These are phyloP conservation scores for Malbranchea zuffiana DNA, from an alignment of 2,329 filamentous ascomycete genomes.

Conservation along the genomic window DNA sequence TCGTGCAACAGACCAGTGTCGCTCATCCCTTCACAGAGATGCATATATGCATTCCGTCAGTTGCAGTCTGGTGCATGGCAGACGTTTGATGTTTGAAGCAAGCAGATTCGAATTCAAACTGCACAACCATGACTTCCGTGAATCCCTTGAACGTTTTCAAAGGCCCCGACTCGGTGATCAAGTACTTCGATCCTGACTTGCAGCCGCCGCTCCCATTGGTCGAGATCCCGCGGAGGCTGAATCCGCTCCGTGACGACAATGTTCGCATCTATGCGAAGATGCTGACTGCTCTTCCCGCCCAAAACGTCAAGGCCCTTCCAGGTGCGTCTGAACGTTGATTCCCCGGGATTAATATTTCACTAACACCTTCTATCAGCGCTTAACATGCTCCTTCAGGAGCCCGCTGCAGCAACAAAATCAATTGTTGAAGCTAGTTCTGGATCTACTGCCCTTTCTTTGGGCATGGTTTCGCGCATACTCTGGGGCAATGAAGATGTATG, in stretches of 20 bases:
- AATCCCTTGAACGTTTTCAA: conserved; percentile 44
- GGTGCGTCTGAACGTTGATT: conserved; percentile 10
- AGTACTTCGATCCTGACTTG: conserved; percentile 50
- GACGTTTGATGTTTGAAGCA: too few species aligned
- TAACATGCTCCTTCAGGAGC: conserved; percentile 35
- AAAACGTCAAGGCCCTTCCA: conserved; percentile 55
- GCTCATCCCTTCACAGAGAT: too few species aligned
- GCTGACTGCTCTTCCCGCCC: conserved; percentile 53
- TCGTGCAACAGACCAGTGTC: too few species aligned
- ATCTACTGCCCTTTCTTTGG: conserved; percentile 52
- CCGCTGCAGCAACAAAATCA: conserved; percentile 35
- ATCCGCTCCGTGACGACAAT: conserved; percentile 47
- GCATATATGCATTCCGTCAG: too few species aligned
- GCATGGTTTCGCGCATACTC: conserved; percentile 43
- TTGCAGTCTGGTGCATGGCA: too few species aligned
- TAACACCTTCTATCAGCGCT: conserved; percentile 29
- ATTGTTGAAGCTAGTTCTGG: conserved; percentile 53
- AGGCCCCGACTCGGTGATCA: conserved; percentile 45
- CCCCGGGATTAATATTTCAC: background rate
- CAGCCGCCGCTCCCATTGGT: conserved; percentile 51
- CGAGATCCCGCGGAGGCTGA: conserved; percentile 48
- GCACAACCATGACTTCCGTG: conserved; percentile 16
- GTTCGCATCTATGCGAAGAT: conserved; percentile 56
- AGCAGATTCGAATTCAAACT: too few species aligned
- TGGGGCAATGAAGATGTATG: conserved; percentile 43